Evolutionary conservation across 176 grass and related monocot genomes (phyloP).

Genomic region (Poa annua): DNA sequence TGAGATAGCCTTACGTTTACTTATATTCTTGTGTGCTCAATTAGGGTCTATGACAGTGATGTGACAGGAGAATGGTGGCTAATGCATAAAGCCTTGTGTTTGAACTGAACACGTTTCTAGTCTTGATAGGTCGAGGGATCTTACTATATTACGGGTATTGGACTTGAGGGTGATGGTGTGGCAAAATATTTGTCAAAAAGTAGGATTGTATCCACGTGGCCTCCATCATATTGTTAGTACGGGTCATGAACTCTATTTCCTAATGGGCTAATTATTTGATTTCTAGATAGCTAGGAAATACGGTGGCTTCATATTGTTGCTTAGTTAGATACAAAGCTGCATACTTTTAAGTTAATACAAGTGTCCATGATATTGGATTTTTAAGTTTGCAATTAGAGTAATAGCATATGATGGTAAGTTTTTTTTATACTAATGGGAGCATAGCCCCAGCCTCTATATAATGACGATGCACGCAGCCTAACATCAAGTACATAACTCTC

Average conservation of each 20-base stretch:
- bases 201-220: not conserved
- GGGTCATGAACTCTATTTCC: not conserved
- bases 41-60: conserved; percentile 50
- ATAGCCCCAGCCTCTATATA: no score
- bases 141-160: not conserved
- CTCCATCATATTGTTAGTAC: not conserved
- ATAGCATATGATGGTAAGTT: not conserved
- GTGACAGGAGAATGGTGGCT: conserved; percentile 53
- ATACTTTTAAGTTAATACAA: not conserved
- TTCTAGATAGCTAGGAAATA: conserved; percentile 32
- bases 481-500: not conserved
- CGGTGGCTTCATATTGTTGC: conserved; percentile 4
- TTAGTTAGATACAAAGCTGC: not conserved
- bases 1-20: conserved; percentile 43
- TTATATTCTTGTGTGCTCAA: conserved; percentile 29
- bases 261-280: conserved; percentile 34
- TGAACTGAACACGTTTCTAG: conserved; percentile 69
- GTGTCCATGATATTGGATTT: not conserved
- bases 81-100: conserved; percentile 26
- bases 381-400: not conserved
- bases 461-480: no score
- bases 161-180: conserved; percentile 10
- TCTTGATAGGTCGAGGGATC: conserved; percentile 37
- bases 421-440: no score
- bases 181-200: not conserved